Base-by-base conservation (phyloP, 441 rosid species). In the Heliophila coronopifolia region DNA sequence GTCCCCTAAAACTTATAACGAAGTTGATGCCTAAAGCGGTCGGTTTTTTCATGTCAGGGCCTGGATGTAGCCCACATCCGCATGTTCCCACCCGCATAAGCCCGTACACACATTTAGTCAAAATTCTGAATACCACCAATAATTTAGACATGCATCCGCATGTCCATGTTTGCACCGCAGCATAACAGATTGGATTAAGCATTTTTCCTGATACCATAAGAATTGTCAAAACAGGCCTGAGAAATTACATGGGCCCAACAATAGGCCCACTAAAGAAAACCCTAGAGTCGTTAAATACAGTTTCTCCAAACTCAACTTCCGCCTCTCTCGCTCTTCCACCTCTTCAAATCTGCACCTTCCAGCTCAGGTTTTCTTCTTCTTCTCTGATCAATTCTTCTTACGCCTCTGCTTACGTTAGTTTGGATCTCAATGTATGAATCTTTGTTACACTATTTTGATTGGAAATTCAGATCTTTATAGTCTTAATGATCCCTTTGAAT, bases 351-450 rank as follows among this genome's bases (percentile, higher is more conserved):
- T 2, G 11, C 44, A 16, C 15, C 27, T 40, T 17, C 14, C 16
- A 25, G 36, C 47, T 43, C 47, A 51, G 66, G 66, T 61, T 35
- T 13, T 37, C 25, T 49, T 34, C 28, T 6, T 12, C 43, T 34
- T 27, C 7, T 55, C 35, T 7, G 16, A 30, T 38, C n/a, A 10
- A 2, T 28, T 15, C 5, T 52, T 52, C 35, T 10, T 16, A 11
- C 24, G 10, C 9, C 0, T 14, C 33, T 4, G 1, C 3, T 51
- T 51, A 18, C 15, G 40, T 27, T 34, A 14, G 23, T 27, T 22
- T 52, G 3, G 39, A 19, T 51, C 39, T 42, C 11, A 13, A 43
- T 7, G 19, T 10, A 35, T 3, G 8, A 15, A 13, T 45, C 4
- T 2, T 14, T 34, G 7, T 42, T 3, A 12, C 7, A 12, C n/a